Conservation (phyloP, 805 yeast genomes). For the Pichia sporocuriosa region DNA sequence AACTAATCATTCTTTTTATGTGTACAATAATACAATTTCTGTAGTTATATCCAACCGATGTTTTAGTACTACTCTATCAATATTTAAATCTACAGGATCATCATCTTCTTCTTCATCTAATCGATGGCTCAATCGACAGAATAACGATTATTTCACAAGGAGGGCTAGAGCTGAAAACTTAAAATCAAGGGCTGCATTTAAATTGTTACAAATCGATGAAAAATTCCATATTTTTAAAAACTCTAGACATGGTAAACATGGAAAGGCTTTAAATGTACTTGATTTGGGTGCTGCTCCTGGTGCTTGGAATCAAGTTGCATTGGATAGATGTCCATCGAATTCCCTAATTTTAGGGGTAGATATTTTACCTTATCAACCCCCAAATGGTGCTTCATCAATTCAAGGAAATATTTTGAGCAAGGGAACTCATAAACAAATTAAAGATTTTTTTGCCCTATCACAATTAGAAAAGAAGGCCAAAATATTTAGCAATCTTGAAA, state of each 20-base stretch:
- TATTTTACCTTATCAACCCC: slow-evolving; percentile 71
- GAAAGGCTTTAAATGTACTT: slow-evolving; percentile 53
- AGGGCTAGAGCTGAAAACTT: slow-evolving; percentile 59
- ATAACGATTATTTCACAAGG: slow-evolving; percentile 54
- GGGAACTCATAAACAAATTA: slow-evolving; percentile 51
- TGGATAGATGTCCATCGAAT: slow-evolving; percentile 39
- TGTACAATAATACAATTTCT: too few relatives aligned
- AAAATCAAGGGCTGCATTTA: slow-evolving; percentile 87
- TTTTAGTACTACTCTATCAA: not conserved
- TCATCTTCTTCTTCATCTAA: slow-evolving; percentile 38
- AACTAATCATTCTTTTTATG: too few relatives aligned
- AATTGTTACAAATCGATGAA: slow-evolving; percentile 67
- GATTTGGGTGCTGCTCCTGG: slow-evolving; percentile 95
- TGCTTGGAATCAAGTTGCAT: slow-evolving; percentile 87
- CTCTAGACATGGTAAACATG: slow-evolving; percentile 1
- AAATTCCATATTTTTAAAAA: slow-evolving; percentile 48
- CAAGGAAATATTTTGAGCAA: slow-evolving; percentile 83
- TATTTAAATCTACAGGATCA: slow-evolving; percentile 22
- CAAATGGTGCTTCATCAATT: slow-evolving; percentile 67
- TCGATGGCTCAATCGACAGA: slow-evolving; percentile 72
- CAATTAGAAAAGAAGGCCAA: slow-evolving; percentile 24
- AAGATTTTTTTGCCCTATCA: slow-evolving; percentile 39
- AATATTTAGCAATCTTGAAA: slow-evolving; percentile 15
- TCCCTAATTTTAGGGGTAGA: slow-evolving; percentile 77
- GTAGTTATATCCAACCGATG: too few relatives aligned